Conservation (phyloP, 352 stramenopile species). For the Pythium pectinolyticum region DNA sequence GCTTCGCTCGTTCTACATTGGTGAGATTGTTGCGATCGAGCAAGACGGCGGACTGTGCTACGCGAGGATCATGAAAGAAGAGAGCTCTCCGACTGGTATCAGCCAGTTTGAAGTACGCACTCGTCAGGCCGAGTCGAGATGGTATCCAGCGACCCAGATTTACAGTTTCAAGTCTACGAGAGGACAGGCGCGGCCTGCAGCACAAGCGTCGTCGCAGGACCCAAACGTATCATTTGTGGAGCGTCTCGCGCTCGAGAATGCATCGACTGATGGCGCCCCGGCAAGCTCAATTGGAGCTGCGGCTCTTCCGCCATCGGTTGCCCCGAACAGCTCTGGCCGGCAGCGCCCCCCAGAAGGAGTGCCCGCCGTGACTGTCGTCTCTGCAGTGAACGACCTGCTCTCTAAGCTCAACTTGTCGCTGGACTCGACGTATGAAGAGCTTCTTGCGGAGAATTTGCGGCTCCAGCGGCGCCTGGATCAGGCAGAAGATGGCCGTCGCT, state of each 20-base stretch:
- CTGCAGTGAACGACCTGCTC: conserved; percentile 78
- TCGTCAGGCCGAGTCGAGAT: conserved; percentile 36
- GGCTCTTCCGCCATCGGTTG: conserved; percentile 9
- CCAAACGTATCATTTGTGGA: conserved; percentile 23
- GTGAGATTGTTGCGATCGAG: conserved; percentile 71
- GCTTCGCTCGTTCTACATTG: conserved; percentile 61
- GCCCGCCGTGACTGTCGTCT: conserved; percentile 51
- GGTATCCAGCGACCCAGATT: conserved; percentile 58
- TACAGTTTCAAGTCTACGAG: conserved; percentile 73
- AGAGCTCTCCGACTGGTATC: conserved; percentile 36
- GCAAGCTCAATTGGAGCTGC: background rate
- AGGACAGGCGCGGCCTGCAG: background rate
- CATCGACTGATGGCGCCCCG: no score
- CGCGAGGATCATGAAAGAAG: conserved; percentile 54
- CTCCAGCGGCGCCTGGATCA: conserved; percentile 62
- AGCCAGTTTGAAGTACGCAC: conserved; percentile 67
- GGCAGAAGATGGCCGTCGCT: conserved; percentile 59
- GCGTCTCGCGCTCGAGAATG: background rate
- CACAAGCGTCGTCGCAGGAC: background rate
- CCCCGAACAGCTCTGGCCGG: background rate
- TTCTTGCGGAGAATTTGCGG: conserved; percentile 63
- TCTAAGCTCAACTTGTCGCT: conserved; percentile 70
- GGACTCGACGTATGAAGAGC: conserved; percentile 60
- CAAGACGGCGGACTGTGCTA: conserved; percentile 53
- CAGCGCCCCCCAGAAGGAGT: conserved; percentile 10